Conservation (phyloP, 352 stramenopile species). For the Phytopythium montanum region DNA sequence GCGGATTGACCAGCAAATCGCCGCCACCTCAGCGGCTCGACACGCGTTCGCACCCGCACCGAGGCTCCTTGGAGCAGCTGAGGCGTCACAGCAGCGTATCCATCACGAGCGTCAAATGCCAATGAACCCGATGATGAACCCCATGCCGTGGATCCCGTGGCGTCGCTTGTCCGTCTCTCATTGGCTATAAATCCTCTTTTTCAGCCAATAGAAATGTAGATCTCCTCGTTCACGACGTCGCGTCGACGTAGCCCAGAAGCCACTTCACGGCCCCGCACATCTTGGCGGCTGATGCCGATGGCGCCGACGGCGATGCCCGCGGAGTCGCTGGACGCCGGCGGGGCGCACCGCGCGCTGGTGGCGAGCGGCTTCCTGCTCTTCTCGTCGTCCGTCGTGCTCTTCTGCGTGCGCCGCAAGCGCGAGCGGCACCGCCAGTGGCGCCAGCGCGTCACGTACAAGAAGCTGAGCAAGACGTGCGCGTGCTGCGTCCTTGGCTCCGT, state of each 20-base stretch:
- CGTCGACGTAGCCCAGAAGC: not conserved
- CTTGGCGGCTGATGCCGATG: not conserved
- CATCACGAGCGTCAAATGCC: too few relatives aligned
- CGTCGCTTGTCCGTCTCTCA: not conserved
- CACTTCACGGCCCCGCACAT: too few relatives aligned
- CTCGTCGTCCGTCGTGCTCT: constrained; percentile 55
- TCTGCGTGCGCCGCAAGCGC: constrained; percentile 66
- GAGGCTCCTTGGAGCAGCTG: not conserved
- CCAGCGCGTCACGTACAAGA: constrained; percentile 78
- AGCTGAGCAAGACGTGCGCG: constrained; percentile 78
- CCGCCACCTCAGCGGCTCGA: not conserved
- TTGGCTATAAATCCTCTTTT: not conserved
- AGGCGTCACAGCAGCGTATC: too few relatives aligned
- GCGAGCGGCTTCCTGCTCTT: constrained; percentile 71
- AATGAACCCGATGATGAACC: not conserved
- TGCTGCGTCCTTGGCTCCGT: not conserved
- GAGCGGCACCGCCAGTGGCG: constrained; percentile 66
- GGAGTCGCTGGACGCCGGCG: constrained; percentile 1
- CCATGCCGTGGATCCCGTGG: not conserved
- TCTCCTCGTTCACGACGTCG: not conserved
- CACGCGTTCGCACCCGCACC: not conserved
- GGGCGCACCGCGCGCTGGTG: constrained; percentile 30
- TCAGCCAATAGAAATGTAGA: not conserved
- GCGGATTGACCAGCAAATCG: not conserved
- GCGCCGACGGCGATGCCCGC: not conserved